Evolutionary conservation across 2,329 filamentous ascomycete genomes (phyloP).

Genomic region (Cladorrhinum sp.): DNA sequence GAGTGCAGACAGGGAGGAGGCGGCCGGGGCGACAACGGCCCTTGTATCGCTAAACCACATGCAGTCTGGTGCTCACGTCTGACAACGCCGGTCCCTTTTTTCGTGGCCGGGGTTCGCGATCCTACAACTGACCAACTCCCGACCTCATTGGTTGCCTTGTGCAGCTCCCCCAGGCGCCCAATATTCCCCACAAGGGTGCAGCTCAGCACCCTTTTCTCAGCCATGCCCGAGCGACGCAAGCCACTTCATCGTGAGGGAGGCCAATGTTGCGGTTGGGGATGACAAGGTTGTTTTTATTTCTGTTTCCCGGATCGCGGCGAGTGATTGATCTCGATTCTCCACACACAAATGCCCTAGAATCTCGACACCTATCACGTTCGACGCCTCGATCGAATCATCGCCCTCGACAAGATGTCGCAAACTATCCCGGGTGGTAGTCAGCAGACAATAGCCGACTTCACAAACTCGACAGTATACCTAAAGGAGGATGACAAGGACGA

Average conservation of each 20-base stretch:
- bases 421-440: too few species aligned
- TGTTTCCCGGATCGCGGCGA: not conserved
- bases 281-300: not conserved
- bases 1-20: not conserved
- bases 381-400: not conserved
- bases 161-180: not conserved
- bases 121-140: constrained; percentile 1
- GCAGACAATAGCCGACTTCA: too few species aligned
- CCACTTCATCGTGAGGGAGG: not conserved
- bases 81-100: not conserved
- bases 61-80: not conserved
- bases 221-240: not conserved
- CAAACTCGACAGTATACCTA: not conserved
- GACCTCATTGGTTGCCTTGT: constrained; percentile 18
- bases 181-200: not conserved
- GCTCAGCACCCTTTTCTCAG: not conserved
- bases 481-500: constrained; percentile 17
- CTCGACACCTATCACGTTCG: not conserved
- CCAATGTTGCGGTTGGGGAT: not conserved
- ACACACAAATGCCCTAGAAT: not conserved
- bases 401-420: constrained; percentile 6
- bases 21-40: not conserved
- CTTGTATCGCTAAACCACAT: constrained; percentile 6
- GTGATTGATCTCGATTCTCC: not conserved
- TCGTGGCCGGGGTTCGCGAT: not conserved